Evolutionary conservation across 441 rosid genomes (phyloP).

Genomic region (Melianthus villosus): DNA sequence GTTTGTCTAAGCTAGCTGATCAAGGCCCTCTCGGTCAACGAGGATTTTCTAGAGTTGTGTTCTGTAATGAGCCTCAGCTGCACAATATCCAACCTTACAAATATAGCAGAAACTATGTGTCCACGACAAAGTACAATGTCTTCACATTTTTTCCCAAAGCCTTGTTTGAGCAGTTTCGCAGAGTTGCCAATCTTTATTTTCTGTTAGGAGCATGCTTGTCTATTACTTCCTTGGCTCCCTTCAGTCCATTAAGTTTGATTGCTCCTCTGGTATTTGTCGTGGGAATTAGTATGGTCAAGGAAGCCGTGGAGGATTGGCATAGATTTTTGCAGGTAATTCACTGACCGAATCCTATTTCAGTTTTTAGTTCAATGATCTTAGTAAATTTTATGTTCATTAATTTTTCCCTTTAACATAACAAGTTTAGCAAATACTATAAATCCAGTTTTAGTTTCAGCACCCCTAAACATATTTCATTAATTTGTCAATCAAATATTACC

Average conservation of each 20-base stretch:
- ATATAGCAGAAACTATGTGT: constrained; percentile 49
- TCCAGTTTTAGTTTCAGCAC: no score
- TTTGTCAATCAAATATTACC: no score
- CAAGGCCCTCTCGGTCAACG: no score
- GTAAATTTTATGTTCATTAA: no score
- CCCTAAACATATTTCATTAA: no score
- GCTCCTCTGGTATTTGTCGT: constrained; percentile 69
- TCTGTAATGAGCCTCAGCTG: constrained; percentile 71
- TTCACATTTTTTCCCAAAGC: constrained; percentile 76
- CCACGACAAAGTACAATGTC: constrained; percentile 64
- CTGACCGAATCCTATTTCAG: neutral
- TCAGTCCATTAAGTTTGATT: constrained; percentile 48
- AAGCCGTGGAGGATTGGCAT: constrained; percentile 73
- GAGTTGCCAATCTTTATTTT: constrained; percentile 84
- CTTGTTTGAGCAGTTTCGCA: constrained; percentile 81
- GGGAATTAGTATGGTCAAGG: constrained; percentile 79
- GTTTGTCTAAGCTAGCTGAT: no score
- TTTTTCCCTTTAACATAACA: no score
- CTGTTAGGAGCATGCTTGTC: constrained; percentile 63
- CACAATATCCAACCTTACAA: constrained; percentile 27
- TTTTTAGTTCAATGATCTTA: no score
- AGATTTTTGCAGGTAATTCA: constrained; percentile 57
- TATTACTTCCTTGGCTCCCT: constrained; percentile 69
- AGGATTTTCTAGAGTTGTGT: constrained; percentile 74
- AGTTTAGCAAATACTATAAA: no score